These are phyloP conservation scores for Phytophthora ramorum DNA, from an alignment of 352 stramenopile species.

Conservation along the genomic window DNA sequence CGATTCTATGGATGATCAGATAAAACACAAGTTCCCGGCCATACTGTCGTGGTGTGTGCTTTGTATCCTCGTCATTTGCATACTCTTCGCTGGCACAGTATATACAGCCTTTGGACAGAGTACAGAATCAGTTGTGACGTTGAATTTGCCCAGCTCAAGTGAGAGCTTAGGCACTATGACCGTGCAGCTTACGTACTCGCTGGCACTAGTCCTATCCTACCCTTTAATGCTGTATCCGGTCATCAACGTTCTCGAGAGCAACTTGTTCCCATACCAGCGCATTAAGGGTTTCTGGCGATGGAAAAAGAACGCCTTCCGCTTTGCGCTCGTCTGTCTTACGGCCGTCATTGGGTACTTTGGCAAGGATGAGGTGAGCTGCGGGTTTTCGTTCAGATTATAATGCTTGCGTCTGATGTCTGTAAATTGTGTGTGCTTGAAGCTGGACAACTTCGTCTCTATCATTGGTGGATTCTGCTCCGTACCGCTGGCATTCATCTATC, in stretches of 20 bases:
- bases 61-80: conserved; percentile 53
- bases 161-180: conserved; percentile 57
- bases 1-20: conserved; percentile 55
- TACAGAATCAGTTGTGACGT: conserved; percentile 60
- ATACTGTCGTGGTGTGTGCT: conserved; percentile 52
- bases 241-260: conserved; percentile 68
- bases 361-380: too few species aligned
- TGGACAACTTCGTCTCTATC: conserved; percentile 73
- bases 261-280: conserved; percentile 47
- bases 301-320: conserved; percentile 70
- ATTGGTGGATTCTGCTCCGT: conserved; percentile 76
- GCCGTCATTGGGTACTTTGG: conserved; percentile 65
- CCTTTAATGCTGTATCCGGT: conserved; percentile 75
- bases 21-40: conserved; percentile 60
- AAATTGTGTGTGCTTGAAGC: too few species aligned
- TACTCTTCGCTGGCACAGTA: conserved; percentile 47
- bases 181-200: conserved; percentile 66
- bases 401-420: too few species aligned
- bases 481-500: conserved; percentile 73
- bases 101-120: conserved; percentile 55
- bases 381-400: too few species aligned
- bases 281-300: conserved; percentile 63
- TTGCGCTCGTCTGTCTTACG: conserved; percentile 64
- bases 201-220: conserved; percentile 68
- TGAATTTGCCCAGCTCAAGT: conserved; percentile 57